A percentile compares a stretch with the other conserved stretches of the same genome.
These are phyloP conservation scores for Alopecurus myosuroides DNA, from an alignment of 176 grass and related monocot species.

Conservation along the genomic window DNA sequence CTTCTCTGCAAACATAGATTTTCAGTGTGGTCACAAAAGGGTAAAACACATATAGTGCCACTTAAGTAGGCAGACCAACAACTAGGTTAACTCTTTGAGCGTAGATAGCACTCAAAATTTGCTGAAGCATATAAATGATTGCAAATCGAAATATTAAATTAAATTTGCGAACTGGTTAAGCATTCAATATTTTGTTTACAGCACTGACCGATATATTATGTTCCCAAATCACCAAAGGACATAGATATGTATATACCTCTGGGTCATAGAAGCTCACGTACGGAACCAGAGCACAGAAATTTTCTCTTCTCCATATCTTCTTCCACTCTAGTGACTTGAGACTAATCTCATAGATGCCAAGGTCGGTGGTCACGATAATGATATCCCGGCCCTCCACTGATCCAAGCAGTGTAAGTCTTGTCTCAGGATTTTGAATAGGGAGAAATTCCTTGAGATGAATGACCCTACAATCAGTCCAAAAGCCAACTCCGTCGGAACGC, in stretches of 20 bases:
- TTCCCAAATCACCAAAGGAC: neutral
- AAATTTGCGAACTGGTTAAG: neutral
- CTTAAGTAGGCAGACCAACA: neutral
- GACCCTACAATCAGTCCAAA: neutral
- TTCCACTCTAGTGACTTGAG: neutral
- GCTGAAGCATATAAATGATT: neutral
- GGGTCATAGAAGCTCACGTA: neutral
- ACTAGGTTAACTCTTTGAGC: neutral
- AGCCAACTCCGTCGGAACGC: neutral
- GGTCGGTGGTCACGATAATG: neutral
- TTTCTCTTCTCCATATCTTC: neutral
- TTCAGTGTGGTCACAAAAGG: neutral
- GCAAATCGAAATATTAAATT: neutral
- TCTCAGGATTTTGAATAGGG: neutral
- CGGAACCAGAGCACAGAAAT: neutral
- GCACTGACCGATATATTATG: neutral
- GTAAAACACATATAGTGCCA: neutral
- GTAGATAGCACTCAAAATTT: neutral
- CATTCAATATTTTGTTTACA: neutral
- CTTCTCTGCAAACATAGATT: neutral
- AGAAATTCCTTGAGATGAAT: neutral
- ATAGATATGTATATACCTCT: neutral
- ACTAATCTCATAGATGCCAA: neutral
- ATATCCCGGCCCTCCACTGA: neutral
- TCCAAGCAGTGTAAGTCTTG: neutral